Evolutionary conservation across 2,329 filamentous ascomycete genomes (phyloP).

Genomic region (Fusarium metavorans): DNA sequence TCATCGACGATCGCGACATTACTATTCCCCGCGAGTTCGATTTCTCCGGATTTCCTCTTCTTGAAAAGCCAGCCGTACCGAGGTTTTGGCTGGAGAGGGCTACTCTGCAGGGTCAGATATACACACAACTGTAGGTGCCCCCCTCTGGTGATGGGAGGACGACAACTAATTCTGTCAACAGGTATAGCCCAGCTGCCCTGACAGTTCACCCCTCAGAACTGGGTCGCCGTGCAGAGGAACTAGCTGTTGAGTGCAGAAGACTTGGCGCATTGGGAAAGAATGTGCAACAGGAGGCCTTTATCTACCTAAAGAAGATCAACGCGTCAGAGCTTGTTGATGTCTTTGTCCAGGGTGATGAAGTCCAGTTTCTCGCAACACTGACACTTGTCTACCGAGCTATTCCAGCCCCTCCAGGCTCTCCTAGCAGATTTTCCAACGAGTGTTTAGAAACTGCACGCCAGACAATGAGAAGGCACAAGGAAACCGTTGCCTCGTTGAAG

Average conservation of each 20-base stretch:
- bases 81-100: conserved; percentile 66
- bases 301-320: conserved; percentile 51
- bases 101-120: conserved; percentile 68
- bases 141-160: neutral
- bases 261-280: conserved; percentile 46
- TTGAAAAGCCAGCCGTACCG: conserved; percentile 54
- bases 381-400: conserved; percentile 65
- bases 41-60: conserved; percentile 53
- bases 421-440: conserved; percentile 58
- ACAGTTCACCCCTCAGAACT: conserved; percentile 53
- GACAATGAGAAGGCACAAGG: conserved; percentile 58
- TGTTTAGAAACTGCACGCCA: conserved; percentile 62
- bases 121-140: conserved; percentile 58
- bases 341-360: conserved; percentile 59
- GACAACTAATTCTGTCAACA: conserved; percentile 33
- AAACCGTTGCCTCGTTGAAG: conserved; percentile 56
- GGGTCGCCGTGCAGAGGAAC: conserved; percentile 51
- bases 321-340: conserved; percentile 55
- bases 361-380: conserved; percentile 59
- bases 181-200: conserved; percentile 63
- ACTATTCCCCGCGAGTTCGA: conserved; percentile 57
- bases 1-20: conserved; percentile 70
- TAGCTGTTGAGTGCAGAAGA: conserved; percentile 52
- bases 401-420: conserved; percentile 55
- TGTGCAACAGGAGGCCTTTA: conserved; percentile 37